Conservation (phyloP, 2,329 filamentous ascomycete species). For the Hymenoscyphus albidus region DNA sequence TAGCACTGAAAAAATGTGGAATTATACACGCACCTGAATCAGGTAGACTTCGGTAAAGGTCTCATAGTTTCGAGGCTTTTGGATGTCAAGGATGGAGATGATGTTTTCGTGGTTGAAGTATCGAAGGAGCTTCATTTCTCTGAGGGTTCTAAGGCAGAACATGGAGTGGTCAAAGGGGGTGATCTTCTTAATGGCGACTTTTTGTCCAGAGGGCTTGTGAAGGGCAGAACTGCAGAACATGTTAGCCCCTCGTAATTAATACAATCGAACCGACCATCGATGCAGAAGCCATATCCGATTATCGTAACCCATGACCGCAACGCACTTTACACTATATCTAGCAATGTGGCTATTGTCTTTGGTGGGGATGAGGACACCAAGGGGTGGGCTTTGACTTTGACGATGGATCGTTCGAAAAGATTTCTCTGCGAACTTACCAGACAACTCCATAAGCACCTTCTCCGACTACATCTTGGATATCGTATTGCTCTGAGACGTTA, state of each 20-base stretch:
- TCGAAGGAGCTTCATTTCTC: slow-evolving; percentile 97
- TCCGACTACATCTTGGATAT: slow-evolving; percentile 98
- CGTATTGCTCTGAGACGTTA: slow-evolving; percentile 99
- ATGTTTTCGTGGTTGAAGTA: slow-evolving; percentile 99
- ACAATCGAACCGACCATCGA: neutral
- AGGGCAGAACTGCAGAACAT: slow-evolving; percentile 70
- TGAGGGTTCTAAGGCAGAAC: slow-evolving; percentile 93
- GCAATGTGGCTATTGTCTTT: neutral
- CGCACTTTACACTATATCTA: neutral
- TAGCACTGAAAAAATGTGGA: slow-evolving; percentile 11
- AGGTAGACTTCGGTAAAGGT: slow-evolving; percentile 97
- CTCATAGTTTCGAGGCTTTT: slow-evolving; percentile 95
- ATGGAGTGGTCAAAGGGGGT: slow-evolving; percentile 98
- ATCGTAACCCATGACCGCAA: neutral
- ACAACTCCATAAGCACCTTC: slow-evolving; percentile 98
- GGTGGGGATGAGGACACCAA: neutral
- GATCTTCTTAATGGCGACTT: slow-evolving; percentile 99
- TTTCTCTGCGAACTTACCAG: slow-evolving; percentile 60
- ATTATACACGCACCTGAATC: slow-evolving; percentile 68
- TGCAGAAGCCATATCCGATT: neutral
- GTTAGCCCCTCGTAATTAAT: slow-evolving; percentile 6
- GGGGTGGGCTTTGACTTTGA: neutral
- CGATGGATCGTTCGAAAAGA: slow-evolving; percentile 6
- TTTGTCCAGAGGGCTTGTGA: slow-evolving; percentile 96
- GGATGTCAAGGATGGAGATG: slow-evolving; percentile 98